Percentiles rank a stretch among this genome's conserved stretches.
phyloP scores from a whole-genome alignment of 75 land plant genomes.

The Sequoiadendron giganteum region DNA sequence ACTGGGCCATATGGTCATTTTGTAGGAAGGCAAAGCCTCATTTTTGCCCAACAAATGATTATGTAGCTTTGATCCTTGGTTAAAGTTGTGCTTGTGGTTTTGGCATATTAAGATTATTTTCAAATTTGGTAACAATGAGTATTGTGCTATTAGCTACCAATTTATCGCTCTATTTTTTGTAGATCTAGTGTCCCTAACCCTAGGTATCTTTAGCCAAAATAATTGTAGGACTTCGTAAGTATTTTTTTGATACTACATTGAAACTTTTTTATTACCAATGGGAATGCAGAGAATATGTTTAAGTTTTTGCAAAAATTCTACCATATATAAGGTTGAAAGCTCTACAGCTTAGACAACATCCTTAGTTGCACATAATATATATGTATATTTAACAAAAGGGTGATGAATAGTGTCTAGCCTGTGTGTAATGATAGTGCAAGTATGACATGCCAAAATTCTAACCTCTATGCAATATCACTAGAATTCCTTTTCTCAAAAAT shows the following conservation, averaged over 20 bases:
- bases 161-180: too few relatives aligned
- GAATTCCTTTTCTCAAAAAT: neutral
- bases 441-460: neutral
- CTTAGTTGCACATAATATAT: neutral
- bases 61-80: too few relatives aligned
- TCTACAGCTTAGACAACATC: neutral
- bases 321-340: neutral
- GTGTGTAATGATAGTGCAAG: neutral
- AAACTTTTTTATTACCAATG: neutral
- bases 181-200: too few relatives aligned
- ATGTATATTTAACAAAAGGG: neutral
- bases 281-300: neutral
- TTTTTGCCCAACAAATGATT: too few relatives aligned
- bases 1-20: too few relatives aligned
- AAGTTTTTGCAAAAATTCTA: neutral
- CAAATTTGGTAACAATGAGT: too few relatives aligned
- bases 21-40: too few relatives aligned
- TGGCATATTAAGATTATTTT: too few relatives aligned
- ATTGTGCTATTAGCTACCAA: too few relatives aligned
- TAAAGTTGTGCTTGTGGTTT: too few relatives aligned
- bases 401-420: neutral
- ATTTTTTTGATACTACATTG: neutral
- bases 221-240: too few relatives aligned
- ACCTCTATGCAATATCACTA: neutral
- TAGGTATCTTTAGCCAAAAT: too few relatives aligned